Evolutionary conservation across 352 stramenopile genomes (phyloP).

Genomic region (Pilasporangium apinafurcum): DNA sequence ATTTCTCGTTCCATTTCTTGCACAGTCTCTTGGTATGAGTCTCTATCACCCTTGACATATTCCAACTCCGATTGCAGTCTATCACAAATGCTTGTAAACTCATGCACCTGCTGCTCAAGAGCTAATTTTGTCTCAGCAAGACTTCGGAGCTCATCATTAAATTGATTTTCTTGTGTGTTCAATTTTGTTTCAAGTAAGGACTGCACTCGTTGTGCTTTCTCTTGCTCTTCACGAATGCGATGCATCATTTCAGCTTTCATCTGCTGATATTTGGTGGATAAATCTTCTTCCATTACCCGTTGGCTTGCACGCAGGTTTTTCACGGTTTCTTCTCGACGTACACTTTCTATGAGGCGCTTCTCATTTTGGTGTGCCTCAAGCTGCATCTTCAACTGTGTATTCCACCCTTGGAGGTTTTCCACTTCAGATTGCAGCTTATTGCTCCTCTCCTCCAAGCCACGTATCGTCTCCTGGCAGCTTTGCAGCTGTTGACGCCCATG

Average conservation of each 20-base stretch:
- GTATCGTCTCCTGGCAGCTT: slow-evolving; percentile 17
- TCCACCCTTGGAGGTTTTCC: slow-evolving; percentile 20
- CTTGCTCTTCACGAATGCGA: slow-evolving; percentile 31
- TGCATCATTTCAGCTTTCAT: slow-evolving; percentile 27
- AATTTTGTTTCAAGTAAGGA: slow-evolving; percentile 21
- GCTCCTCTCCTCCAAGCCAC: slow-evolving; percentile 24
- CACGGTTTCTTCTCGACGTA: slow-evolving; percentile 8
- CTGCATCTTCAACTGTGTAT: slow-evolving; percentile 20
- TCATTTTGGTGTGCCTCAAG: slow-evolving; percentile 30
- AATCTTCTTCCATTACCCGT: slow-evolving; percentile 14
- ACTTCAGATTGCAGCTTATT: slow-evolving; percentile 23
- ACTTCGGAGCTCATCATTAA: slow-evolving; percentile 9
- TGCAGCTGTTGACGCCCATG: slow-evolving; percentile 34
- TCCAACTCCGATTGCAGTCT: slow-evolving; percentile 26
- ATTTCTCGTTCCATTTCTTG: slow-evolving; percentile 42
- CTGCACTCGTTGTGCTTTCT: slow-evolving; percentile 38
- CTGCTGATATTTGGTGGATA: slow-evolving; percentile 35
- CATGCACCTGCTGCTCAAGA: slow-evolving; percentile 17
- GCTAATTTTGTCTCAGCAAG: slow-evolving; percentile 18
- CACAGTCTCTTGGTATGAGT: slow-evolving; percentile 13
- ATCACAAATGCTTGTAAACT: slow-evolving; percentile 12
- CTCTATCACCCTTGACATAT: slow-evolving; percentile 7
- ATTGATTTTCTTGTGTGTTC: slow-evolving; percentile 12
- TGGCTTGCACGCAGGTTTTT: slow-evolving; percentile 12
- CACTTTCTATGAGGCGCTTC: slow-evolving; percentile 25